phyloP scores from a whole-genome alignment of 2,329 filamentous ascomycete genomes.

The Penicillium olsonii region DNA sequence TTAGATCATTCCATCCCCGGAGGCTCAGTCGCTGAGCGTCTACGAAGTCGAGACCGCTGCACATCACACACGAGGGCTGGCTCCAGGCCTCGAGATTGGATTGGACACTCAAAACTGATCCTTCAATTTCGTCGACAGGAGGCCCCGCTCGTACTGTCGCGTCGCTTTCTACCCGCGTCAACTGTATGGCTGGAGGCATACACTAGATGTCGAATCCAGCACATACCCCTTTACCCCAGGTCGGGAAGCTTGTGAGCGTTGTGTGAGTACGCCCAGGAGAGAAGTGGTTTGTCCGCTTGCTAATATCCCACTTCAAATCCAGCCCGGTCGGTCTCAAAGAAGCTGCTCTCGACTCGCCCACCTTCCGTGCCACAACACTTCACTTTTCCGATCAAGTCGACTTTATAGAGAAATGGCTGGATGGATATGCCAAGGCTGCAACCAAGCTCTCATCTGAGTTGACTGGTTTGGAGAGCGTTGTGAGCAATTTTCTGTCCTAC shows the following conservation, averaged over 20 bases:
- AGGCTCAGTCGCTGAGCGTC: conserved; percentile 21
- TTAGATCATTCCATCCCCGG: conserved; percentile 28
- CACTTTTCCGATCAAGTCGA: conserved; percentile 94
- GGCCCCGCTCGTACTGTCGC: neutral
- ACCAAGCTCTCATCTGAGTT: conserved; percentile 66
- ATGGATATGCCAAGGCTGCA: conserved; percentile 65
- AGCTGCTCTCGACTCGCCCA: conserved; percentile 93
- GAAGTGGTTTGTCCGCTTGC: neutral
- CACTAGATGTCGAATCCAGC: conserved; percentile 45
- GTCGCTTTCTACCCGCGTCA: conserved; percentile 21
- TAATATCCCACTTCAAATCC: conserved; percentile 15
- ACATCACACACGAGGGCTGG: conserved; percentile 19
- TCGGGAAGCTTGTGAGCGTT: conserved; percentile 49
- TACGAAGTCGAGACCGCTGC: conserved; percentile 16
- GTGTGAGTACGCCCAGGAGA: conserved; percentile 36
- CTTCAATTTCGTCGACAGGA: conserved; percentile 2
- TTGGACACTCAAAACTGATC: conserved; percentile 5
- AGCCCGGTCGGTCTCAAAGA: conserved; percentile 87
- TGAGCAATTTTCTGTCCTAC: conserved; percentile 74
- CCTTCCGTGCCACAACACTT: conserved; percentile 81
- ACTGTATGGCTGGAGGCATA: conserved; percentile 38
- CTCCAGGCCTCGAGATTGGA: conserved; percentile 10
- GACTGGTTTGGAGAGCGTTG: conserved; percentile 72
- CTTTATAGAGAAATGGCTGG: conserved; percentile 88
- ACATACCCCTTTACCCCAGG: conserved; percentile 39